Percentiles rank a stretch among this genome's conserved stretches.
Evolutionary conservation across 345 rosid species (phyloP).

Genomic region (Trapa bicornis): DNA sequence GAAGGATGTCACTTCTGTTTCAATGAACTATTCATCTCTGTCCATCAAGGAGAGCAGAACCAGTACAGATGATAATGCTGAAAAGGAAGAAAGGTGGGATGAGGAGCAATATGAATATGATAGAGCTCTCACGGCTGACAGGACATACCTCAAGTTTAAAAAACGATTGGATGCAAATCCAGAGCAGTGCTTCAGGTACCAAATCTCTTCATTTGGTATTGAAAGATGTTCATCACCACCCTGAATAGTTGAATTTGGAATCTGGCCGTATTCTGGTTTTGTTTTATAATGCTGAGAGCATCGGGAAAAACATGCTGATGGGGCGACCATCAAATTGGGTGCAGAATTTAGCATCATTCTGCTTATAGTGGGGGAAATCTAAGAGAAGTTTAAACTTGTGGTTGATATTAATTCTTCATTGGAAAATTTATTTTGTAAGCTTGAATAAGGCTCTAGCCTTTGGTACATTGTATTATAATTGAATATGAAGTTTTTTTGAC

Average conservation of each 20-base stretch:
- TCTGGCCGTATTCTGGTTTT: neutral
- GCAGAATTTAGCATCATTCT: neutral
- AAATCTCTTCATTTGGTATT: neutral
- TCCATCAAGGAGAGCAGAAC: conserved; percentile 35
- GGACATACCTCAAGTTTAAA: conserved; percentile 80
- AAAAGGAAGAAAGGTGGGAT: conserved; percentile 52
- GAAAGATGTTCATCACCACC: neutral
- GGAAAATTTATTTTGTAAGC: neutral
- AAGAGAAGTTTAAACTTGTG: neutral
- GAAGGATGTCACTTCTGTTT: conserved; percentile 26
- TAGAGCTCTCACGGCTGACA: conserved; percentile 65
- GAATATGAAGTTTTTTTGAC: neutral
- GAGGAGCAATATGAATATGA: conserved; percentile 74
- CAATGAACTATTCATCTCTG: conserved; percentile 29
- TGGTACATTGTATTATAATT: too few relatives aligned
- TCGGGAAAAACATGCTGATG: neutral
- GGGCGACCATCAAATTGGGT: neutral
- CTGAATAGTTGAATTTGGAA: neutral
- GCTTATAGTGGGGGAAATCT: neutral
- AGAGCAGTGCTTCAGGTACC: conserved; percentile 84
- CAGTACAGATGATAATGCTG: conserved; percentile 20
- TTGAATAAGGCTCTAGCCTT: neutral
- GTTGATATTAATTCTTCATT: neutral
- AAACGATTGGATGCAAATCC: conserved; percentile 70
- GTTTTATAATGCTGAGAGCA: neutral